A percentile compares a stretch with the other conserved stretches of the same genome.
phyloP scores from a whole-genome alignment of 148 eudicot genomes.

The Rheum nobile region DNA sequence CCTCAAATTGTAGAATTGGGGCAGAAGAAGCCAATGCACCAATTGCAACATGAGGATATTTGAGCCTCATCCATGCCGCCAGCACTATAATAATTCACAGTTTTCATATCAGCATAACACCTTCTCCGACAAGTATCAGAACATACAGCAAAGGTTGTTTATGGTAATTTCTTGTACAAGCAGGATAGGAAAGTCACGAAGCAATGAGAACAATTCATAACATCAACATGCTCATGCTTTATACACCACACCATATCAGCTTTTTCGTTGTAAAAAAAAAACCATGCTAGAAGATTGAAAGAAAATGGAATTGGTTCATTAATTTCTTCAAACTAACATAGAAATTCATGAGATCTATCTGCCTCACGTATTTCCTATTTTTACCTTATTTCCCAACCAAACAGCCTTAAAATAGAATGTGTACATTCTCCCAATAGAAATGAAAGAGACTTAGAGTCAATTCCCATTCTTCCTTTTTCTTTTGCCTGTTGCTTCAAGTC shows the following conservation, averaged over 20 bases:
- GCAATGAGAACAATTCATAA: not conserved
- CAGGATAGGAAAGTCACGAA: not conserved
- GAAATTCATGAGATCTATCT: not conserved
- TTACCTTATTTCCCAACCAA: not conserved
- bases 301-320: not conserved
- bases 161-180: not conserved
- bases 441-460: not conserved
- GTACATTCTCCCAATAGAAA: not conserved
- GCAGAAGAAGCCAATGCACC: constrained; percentile 97
- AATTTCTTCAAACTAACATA: not conserved
- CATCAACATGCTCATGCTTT: not conserved
- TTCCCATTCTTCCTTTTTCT: not conserved
- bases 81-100: constrained; percentile 32
- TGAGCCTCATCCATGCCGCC: constrained; percentile 97
- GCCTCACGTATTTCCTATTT: not conserved
- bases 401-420: not conserved
- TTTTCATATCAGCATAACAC: not conserved
- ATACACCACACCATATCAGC: not conserved
- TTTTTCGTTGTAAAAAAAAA: not conserved
- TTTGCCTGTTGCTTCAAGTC: not conserved
- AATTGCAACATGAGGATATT: constrained; percentile 76
- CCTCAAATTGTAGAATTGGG: constrained; percentile 85
- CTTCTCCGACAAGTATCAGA: not conserved
- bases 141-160: not conserved
- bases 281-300: not conserved